Evolutionary conservation across 345 rosid species (phyloP).

Genomic region (Eucalyptus polyanthemos): DNA sequence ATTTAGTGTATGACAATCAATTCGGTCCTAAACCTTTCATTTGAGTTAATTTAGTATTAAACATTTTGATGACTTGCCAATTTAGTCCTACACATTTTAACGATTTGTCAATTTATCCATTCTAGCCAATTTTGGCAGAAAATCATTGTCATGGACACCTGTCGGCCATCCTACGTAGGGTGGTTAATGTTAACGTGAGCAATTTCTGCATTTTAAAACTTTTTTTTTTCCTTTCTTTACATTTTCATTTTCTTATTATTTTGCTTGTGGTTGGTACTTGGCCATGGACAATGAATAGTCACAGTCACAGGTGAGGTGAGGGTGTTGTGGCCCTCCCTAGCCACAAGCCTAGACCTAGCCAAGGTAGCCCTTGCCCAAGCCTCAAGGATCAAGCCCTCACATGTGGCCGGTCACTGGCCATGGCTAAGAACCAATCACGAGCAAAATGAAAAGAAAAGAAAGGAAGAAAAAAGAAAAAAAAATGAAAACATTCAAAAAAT

Average conservation of each 20-base stretch:
- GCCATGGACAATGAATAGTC: rapidly evolving
- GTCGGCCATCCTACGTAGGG: rapidly evolving
- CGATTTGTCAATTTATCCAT: not conserved
- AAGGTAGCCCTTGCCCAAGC: not conserved
- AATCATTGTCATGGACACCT: not conserved
- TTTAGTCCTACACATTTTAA: not conserved
- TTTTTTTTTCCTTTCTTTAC: not conserved
- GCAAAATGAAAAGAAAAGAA: not conserved
- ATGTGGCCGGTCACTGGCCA: rapidly evolving
- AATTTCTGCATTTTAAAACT: not conserved
- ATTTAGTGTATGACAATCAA: not conserved
- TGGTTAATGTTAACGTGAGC: rapidly evolving
- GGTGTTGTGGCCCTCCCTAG: rapidly evolving
- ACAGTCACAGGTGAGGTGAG: no score
- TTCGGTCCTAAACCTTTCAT: not conserved
- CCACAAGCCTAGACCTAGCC: not conserved
- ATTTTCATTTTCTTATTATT: not conserved
- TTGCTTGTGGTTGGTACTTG: not conserved
- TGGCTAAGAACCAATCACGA: not conserved
- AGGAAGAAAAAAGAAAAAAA: not conserved
- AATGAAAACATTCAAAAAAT: not conserved
- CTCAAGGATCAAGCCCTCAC: not conserved
- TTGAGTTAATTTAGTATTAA: not conserved
- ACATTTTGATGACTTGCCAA: not conserved
- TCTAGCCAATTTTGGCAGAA: not conserved